Evolutionary conservation across 2,329 filamentous ascomycete species (phyloP).

Genomic region (Fusarium succisae): DNA sequence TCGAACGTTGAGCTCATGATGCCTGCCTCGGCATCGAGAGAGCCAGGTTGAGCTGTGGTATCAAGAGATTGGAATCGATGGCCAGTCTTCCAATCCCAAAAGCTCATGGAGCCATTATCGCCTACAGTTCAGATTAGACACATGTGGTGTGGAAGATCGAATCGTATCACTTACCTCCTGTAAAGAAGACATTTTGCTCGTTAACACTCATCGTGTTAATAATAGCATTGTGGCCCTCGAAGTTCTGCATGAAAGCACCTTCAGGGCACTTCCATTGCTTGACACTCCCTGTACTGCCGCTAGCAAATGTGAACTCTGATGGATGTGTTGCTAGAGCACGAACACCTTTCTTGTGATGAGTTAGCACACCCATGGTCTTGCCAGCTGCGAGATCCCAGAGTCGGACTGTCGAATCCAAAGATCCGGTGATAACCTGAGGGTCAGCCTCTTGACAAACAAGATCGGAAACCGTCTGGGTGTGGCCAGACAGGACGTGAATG

Average conservation of each 20-base stretch:
- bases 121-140: conserved; percentile 49
- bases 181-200: conserved; percentile 94
- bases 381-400: conserved; percentile 96
- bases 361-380: conserved; percentile 94
- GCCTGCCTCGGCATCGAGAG: conserved; percentile 91
- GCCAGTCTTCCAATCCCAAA: conserved; percentile 99
- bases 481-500: conserved; percentile 90
- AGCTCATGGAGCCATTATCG: conserved; percentile 95
- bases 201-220: conserved; percentile 95
- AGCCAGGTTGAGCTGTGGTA: conserved; percentile 92
- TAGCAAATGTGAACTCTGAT: conserved; percentile 95
- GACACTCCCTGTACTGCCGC: conserved; percentile 89
- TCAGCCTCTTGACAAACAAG: conserved; percentile 95
- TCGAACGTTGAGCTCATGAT: conserved; percentile 96
- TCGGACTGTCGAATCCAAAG: conserved; percentile 88
- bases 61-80: conserved; percentile 91
- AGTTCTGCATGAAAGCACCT: conserved; percentile 99
- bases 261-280: conserved; percentile 99
- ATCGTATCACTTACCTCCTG: conserved; percentile 65
- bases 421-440: conserved; percentile 93
- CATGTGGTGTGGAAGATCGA: too few species aligned
- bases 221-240: conserved; percentile 94
- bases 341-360: conserved; percentile 98
- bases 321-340: conserved; percentile 86
- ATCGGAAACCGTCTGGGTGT: conserved; percentile 89